phyloP scores from a whole-genome alignment of 75 land plant species.

The Isoetes taiwanensis region DNA sequence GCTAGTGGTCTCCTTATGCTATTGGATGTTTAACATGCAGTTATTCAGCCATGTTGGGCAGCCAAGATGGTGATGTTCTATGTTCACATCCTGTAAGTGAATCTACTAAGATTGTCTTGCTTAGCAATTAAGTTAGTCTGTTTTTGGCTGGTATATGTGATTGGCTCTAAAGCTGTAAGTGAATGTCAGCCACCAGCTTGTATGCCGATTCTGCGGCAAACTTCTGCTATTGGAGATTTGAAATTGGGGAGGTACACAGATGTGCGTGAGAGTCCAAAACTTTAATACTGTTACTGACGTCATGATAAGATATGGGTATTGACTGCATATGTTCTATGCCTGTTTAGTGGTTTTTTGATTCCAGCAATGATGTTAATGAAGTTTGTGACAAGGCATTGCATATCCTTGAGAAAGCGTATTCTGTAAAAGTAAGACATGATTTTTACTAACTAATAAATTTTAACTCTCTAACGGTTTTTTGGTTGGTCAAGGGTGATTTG shows the following conservation, averaged over 20 bases:
- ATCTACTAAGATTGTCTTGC: background rate
- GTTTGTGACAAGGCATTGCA: slow-evolving; percentile 60
- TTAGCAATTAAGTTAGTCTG: too few relatives aligned
- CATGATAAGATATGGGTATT: too few relatives aligned
- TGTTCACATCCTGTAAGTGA: slow-evolving; percentile 52
- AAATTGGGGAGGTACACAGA: slow-evolving; percentile 75
- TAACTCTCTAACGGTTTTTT: too few relatives aligned
- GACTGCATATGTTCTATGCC: too few relatives aligned
- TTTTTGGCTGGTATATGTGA: too few relatives aligned
- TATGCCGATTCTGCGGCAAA: slow-evolving; percentile 44
- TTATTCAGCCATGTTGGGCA: slow-evolving; percentile 85
- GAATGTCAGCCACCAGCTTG: too few relatives aligned
- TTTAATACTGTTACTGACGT: too few relatives aligned
- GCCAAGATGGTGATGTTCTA: slow-evolving; percentile 39
- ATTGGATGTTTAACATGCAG: slow-evolving; percentile 20
- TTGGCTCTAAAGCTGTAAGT: too few relatives aligned
- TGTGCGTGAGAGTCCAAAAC: too few relatives aligned
- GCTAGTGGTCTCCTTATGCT: too few relatives aligned
- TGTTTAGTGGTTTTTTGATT: slow-evolving; percentile 97
- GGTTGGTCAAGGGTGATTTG: background rate
- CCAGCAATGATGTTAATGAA: slow-evolving; percentile 46
- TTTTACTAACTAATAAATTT: too few relatives aligned
- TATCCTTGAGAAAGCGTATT: background rate
- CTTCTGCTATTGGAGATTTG: slow-evolving; percentile 44
- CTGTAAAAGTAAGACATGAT: too few relatives aligned